These are phyloP conservation scores for Euptelea pleiosperma DNA, from an alignment of 164 flowering plant genomes.

Conservation along the genomic window DNA sequence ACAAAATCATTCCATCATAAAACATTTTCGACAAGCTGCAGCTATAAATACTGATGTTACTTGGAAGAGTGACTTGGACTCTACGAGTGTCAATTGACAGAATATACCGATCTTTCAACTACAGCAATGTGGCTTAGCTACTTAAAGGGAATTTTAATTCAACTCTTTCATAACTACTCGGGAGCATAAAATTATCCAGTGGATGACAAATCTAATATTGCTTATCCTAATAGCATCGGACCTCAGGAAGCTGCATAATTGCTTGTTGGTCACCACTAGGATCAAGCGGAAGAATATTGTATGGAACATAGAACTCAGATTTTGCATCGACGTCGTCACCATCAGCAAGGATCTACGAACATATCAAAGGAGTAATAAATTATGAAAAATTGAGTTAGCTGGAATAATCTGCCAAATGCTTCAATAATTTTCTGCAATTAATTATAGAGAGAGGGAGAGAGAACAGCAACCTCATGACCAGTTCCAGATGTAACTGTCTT, in stretches of 20 bases:
- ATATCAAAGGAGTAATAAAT: background rate
- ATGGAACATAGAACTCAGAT: conserved; percentile 48
- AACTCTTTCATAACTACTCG: background rate
- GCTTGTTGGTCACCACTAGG: conserved; percentile 68
- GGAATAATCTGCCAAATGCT: background rate
- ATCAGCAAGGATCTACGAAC: conserved; percentile 44
- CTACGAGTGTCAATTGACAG: no score
- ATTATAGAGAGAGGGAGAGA: background rate
- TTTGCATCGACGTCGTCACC: conserved; percentile 40
- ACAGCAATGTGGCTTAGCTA: background rate
- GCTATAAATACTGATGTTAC: no score
- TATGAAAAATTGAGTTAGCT: background rate
- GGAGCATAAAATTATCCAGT: background rate
- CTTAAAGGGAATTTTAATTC: background rate
- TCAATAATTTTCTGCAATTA: background rate
- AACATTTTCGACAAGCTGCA: no score
- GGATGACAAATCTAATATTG: background rate
- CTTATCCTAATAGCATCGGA: conserved; percentile 24
- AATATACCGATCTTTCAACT: background rate
- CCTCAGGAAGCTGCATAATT: conserved; percentile 93
- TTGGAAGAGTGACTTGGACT: no score
- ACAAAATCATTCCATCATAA: conserved; percentile 1
- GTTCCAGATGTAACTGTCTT: conserved; percentile 51
- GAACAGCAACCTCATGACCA: conserved; percentile 46
- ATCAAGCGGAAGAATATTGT: conserved; percentile 92